Conservation (phyloP, 2,329 filamentous ascomycete species). For the Fusarium armeniacum region DNA sequence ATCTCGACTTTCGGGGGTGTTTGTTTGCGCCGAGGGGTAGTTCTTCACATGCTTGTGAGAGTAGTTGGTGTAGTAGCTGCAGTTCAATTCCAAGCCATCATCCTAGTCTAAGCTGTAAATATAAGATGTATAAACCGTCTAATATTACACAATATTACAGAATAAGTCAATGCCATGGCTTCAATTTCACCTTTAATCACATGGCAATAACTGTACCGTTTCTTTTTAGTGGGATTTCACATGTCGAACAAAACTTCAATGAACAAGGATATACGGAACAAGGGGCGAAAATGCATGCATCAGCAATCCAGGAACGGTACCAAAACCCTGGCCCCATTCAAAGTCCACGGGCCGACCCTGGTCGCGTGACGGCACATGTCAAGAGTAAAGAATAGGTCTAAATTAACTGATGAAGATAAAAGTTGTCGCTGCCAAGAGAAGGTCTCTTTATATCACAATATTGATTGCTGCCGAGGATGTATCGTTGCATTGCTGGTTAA, state of each 20-base stretch:
- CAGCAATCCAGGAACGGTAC: conserved; percentile 43
- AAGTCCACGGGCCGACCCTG: conserved; percentile 39
- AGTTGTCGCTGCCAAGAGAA: conserved; percentile 3
- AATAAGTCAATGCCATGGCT: neutral
- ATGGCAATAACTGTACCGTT: conserved; percentile 2
- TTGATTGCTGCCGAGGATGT: conserved; percentile 28
- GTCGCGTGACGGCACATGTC: conserved; percentile 46
- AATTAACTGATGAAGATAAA: conserved; percentile 9
- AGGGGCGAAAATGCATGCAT: conserved; percentile 43
- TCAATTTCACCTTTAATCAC: conserved; percentile 10
- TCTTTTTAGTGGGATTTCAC: conserved; percentile 41
- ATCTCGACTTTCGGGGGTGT: conserved; percentile 12
- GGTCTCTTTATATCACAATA: conserved; percentile 16
- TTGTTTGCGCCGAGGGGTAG: conserved; percentile 38
- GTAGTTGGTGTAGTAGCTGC: conserved; percentile 1
- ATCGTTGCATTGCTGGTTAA: conserved; percentile 24
- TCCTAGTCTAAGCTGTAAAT: neutral
- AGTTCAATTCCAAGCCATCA: neutral
- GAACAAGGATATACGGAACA: conserved; percentile 39
- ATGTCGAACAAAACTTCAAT: conserved; percentile 32
- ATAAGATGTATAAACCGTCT: neutral
- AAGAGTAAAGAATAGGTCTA: conserved; percentile 7
- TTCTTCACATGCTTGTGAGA: conserved; percentile 45
- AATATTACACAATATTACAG: neutral
- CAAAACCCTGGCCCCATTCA: conserved; percentile 36